Conservation (phyloP, 257 asterid genomes). For the Solanum etuberosum region DNA sequence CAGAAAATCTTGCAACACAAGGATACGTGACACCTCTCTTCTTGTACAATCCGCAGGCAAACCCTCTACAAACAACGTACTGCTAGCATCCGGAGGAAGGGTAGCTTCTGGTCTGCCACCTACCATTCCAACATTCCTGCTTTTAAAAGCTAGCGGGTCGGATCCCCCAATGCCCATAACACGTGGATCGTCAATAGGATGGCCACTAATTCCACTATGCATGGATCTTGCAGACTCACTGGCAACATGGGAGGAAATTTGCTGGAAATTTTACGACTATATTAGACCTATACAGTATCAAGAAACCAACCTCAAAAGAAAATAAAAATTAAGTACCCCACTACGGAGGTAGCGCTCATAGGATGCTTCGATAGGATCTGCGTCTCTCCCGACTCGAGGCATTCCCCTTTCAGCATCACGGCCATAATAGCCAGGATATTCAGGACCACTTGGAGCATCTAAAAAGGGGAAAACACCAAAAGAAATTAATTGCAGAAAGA, state of each 20-base stretch:
- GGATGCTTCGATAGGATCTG: constrained; percentile 66
- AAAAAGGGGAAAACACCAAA: background rate
- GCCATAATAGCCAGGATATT: constrained; percentile 31
- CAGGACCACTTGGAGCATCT: constrained; percentile 60
- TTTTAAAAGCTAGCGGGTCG: constrained; percentile 30
- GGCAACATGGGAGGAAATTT: constrained; percentile 33
- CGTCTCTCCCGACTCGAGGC: constrained; percentile 42
- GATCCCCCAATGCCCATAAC: constrained; percentile 33
- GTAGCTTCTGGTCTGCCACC: constrained; percentile 49
- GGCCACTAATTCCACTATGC: constrained; percentile 39
- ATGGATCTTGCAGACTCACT: constrained; percentile 46
- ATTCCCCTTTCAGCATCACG: constrained; percentile 49
- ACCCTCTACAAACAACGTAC: constrained; percentile 53
- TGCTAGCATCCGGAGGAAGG: constrained; percentile 84
- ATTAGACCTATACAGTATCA: background rate
- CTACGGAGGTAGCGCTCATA: constrained; percentile 70
- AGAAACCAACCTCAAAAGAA: background rate
- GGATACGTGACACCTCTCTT: constrained; percentile 89
- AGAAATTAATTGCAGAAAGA: background rate
- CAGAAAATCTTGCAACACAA: constrained; percentile 3
- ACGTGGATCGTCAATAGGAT: constrained; percentile 43
- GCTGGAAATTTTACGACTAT: constrained; percentile 20
- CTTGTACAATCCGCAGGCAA: constrained; percentile 56
- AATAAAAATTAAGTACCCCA: constrained; percentile 26
- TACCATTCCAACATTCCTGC: constrained; percentile 26